Evolutionary conservation across 2,329 filamentous ascomycete genomes (phyloP), one percentile per base, ranked within the genome.

Genomic region (Hirsutella thompsonii): DNA sequence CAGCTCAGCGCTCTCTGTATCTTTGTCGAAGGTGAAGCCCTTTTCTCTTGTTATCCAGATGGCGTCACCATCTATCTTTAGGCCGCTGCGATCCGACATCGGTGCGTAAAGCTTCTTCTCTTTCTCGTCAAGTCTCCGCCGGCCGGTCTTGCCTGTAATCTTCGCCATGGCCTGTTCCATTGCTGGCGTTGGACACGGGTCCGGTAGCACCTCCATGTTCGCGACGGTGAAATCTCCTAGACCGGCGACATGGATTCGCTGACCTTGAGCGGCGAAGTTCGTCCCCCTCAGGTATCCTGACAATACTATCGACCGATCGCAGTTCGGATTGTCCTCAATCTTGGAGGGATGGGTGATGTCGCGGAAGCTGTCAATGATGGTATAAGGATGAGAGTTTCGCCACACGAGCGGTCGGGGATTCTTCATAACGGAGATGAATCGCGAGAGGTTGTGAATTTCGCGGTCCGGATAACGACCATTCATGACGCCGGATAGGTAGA

Each of bases 391-490:
- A 2, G 86, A 83, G 59, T 98, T 98, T 44, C 93, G 76, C 90
- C 92, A 98, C 34, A 98, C 72, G 23, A 98, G 69, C n/a, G 92
- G 92, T 44, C 92, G 76, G 4, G 93, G 90, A 57, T 94, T 98
- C 70, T 98, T 98, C 93, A 98, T 98, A 49, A 98, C 88, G 18
- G 86, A 94, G 49, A 98, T 71, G 60, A 98, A 98, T 42, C 93
- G 79, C 13, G 87, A 94, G 41, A 98, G 63, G 56, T 98, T 98
- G 65, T 96, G 85, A 14, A 98, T 79, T 62, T 98, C 93, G 48
- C 93, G 80, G 59, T 98, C 92, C 0, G 92, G 93, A 55, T 98
- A 98, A 47, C 92, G 76, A 34, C 92, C 92, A 59, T 98, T 98
- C 52, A 96, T 83, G 29, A 98, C 89, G 54, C 92, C 92, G 2